These are phyloP conservation scores for Endocalyx cinctus DNA, from an alignment of 2,329 filamentous ascomycete species.

Conservation along the genomic window DNA sequence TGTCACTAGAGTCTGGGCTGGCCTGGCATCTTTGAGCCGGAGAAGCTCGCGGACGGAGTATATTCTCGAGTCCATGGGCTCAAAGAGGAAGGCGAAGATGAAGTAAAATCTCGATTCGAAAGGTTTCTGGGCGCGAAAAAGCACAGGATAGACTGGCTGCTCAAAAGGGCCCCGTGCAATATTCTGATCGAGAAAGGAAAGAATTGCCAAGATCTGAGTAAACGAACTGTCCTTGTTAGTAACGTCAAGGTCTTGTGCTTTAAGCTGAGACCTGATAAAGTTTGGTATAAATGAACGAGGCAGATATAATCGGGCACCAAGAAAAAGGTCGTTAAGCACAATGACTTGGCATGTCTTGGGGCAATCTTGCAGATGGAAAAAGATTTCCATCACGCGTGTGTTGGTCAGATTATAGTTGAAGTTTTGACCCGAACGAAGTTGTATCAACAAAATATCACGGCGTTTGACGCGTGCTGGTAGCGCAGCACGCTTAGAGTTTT, in stretches of 20 bases:
- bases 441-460: too few species aligned
- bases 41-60: slow-evolving; percentile 45
- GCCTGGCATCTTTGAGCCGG: slow-evolving; percentile 26
- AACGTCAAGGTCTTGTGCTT: slow-evolving; percentile 34
- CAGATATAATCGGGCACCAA: too few species aligned
- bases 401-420: too few species aligned
- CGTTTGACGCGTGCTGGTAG: too few species aligned
- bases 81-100: slow-evolving; percentile 35
- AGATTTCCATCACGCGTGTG: too few species aligned
- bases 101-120: slow-evolving; percentile 32
- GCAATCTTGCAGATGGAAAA: too few species aligned
- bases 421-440: too few species aligned
- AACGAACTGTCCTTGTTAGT: slow-evolving; percentile 26
- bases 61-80: slow-evolving; percentile 37
- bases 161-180: slow-evolving; percentile 12
- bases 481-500: too few species aligned
- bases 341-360: too few species aligned
- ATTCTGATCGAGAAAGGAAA: slow-evolving; percentile 20
- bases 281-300: too few species aligned
- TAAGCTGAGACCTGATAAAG: slow-evolving; percentile 37
- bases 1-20: slow-evolving; percentile 7
- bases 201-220: slow-evolving; percentile 25
- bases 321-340: too few species aligned
- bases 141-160: slow-evolving; percentile 27
- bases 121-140: slow-evolving; percentile 34